phyloP scores from a whole-genome alignment of 768 basidiomycete species.

The Auricularia heimuer region DNA sequence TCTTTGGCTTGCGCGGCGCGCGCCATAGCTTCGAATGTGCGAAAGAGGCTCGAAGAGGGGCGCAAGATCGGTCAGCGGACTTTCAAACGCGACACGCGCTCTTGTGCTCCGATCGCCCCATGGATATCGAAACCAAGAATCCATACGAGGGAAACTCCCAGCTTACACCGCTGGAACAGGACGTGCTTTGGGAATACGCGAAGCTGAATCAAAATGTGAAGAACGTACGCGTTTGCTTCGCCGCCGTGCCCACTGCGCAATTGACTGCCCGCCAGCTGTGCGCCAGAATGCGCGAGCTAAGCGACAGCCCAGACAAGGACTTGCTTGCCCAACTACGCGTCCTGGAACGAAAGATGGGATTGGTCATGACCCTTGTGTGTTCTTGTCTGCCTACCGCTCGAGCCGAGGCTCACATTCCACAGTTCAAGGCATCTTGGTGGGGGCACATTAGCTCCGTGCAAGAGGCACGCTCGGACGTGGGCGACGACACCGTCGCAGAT shows the following conservation, averaged over 20 bases:
- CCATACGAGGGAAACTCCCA: neutral
- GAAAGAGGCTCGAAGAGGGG: too few species aligned
- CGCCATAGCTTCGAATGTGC: too few species aligned
- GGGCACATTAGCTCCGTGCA: neutral
- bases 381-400: neutral
- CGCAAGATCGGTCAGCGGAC: too few species aligned
- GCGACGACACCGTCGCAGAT: neutral
- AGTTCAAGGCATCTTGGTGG: slow-evolving; percentile 1
- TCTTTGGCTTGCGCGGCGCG: too few species aligned
- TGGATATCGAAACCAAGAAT: neutral
- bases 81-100: too few species aligned
- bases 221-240: neutral
- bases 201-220: neutral
- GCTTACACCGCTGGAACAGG: neutral
- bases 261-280: neutral
- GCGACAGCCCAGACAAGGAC: neutral
- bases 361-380: neutral
- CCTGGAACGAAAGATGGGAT: neutral
- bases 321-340: neutral
- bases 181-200: slow-evolving; percentile 1
- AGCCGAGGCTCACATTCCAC: neutral
- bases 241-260: neutral
- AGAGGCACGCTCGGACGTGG: neutral
- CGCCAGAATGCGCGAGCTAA: neutral
- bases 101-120: neutral